Evolutionary conservation across 176 grass and related monocot species (phyloP), one percentile per base, ranked within the genome.

Genomic region (Thinopyrum elongatum): DNA sequence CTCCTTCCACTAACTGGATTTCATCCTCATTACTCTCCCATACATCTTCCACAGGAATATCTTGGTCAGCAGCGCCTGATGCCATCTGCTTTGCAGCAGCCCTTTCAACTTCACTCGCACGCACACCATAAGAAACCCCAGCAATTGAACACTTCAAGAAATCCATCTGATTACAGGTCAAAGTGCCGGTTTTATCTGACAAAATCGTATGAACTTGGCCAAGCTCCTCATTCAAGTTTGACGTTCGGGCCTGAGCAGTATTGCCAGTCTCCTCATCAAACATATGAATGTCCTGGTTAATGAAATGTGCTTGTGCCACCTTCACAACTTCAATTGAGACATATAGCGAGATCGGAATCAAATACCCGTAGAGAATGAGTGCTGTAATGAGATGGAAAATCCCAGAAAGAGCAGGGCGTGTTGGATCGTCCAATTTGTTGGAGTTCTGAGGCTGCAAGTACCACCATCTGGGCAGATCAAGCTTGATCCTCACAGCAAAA

Each of bases 101-200:
- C 66, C 91, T 57, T 92, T 99, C 97, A 86, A 96, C 97, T 88
- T 99, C 97, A 77, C 90, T 96, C 2, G 97, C 93, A 41, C 90
- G 83, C 79, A 91, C 83, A n/a, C 97, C 97, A 80, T 99, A 99
- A 61, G 94, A 88, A 75, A 93, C 73, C 61, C 94, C 97, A 47
- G 92, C 94, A 80, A 99, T 93, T 35, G 97, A 99, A 88, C 94
- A 96, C 70, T 96, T 99, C 71, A 99, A 93, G 80, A 99, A 99
- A 59, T 99, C 94, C 94, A 99, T 99, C 85, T 99, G 97, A 57
- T 99, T 99, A 77, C 97, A 99, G 8, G 97, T 99, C 87, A 99
- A 77, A 51, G 97, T 99, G 65, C 97, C 97, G 3, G 97, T 99
- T 91, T 99, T 96, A 88, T 96, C 97, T 0, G 94, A 99, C 65